A percentile compares a stretch with the other conserved stretches of the same genome.
Conservation (phyloP, 2,329 filamentous ascomycete species). For the Sordariomycetes sp. region DNA sequence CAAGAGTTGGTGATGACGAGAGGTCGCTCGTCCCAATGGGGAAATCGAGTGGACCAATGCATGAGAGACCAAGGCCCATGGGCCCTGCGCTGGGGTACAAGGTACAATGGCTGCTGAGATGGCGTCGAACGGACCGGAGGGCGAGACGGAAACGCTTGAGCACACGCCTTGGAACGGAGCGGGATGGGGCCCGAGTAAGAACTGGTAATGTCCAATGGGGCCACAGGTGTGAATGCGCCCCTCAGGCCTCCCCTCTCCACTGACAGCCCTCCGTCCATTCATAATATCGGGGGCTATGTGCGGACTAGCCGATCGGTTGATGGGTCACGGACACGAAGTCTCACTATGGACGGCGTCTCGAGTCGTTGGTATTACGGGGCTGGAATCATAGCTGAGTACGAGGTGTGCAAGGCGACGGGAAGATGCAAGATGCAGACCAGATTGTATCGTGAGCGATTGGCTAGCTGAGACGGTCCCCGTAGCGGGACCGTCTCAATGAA, state of each 20-base stretch:
- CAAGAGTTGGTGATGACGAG: constrained; percentile 1
- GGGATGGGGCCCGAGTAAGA: neutral
- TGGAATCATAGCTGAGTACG: neutral
- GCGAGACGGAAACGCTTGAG: neutral
- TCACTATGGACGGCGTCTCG: neutral
- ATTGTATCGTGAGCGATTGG: neutral
- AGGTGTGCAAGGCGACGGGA: neutral
- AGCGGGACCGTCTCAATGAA: neutral
- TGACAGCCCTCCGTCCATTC: neutral
- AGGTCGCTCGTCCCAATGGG: constrained; percentile 2
- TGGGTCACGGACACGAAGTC: neutral
- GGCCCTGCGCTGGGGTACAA: neutral
- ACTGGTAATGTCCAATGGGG: constrained; percentile 1
- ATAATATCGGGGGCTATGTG: neutral
- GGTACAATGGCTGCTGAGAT: neutral
- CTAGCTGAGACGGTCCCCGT: neutral
- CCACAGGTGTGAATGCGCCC: neutral
- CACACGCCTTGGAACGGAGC: neutral
- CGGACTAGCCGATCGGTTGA: neutral
- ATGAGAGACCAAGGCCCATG: neutral
- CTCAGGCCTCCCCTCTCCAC: neutral
- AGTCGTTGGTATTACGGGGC: neutral
- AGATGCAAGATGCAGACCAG: neutral
- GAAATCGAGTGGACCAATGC: neutral
- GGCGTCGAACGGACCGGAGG: neutral